Base-by-base conservation (phyloP, 306 rosid species). In the Hippophae rhamnoides region DNA sequence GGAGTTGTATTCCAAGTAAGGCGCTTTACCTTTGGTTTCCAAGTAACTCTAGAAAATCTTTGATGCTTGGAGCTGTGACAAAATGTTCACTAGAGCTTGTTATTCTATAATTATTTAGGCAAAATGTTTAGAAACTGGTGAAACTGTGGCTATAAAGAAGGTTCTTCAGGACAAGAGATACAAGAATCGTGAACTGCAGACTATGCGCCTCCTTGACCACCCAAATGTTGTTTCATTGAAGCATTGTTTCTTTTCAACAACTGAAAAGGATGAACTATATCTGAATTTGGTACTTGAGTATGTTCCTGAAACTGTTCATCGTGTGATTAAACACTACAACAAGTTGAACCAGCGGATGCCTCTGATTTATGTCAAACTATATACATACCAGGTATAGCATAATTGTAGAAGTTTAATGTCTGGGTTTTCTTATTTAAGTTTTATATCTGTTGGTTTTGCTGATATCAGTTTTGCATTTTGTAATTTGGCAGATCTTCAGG, bases 201-300 rank as follows among this genome's bases (percentile, higher is more conserved):
- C 87, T 40, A 84, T 84, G 92, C 80, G 85, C 67, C 92, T 84
- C 67, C 83, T 84, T 52, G 87, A 84, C 67, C 87, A 84, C 69
- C 92, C 85, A 45, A 81, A 81, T 76, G 76, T 84, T 47, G 85
- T 81, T 52, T 77, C 92, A 11, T 84, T 84, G 69, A 84, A 84
- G 38, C 92, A 84, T 31, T 84, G 85, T 67, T 81, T 81, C 84
- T 81, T 81, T 72, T 84, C 87, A 3, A 79, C 92, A 43, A 76
- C 87, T 14, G 87, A 81, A 44, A 81, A 84, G 64, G 85, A 79
- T 62, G 87, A 81, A 74, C 87, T 84, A 46, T 84, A 84, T 76
- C 87, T 84, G 10, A 84, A 84, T 74, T 74, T 84, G 66, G 87
- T 81, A n/a, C 89, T 80, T n/a, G 82, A 80, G 54, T 80, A 76